A percentile compares a stretch with the other conserved stretches of the same genome.
Evolutionary conservation across 805 yeast species (phyloP).

Genomic region (Blastobotrys parvus): DNA sequence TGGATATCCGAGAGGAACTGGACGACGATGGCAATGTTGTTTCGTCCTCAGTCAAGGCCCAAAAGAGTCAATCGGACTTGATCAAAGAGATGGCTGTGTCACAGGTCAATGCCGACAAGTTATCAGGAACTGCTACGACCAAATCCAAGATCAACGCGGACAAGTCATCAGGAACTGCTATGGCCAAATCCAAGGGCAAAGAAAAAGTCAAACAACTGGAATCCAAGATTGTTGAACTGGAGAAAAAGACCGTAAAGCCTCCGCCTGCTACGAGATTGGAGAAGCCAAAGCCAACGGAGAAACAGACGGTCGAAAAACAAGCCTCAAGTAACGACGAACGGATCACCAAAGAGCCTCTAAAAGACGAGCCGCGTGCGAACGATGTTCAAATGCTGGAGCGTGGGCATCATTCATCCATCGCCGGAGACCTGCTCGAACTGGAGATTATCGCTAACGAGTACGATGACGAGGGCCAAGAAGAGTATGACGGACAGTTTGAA

Average conservation of each 20-base stretch:
- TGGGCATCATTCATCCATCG: conserved; percentile 1
- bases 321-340: not conserved
- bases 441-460: conserved; percentile 19
- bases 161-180: no score
- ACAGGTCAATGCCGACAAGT: not conserved
- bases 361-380: not conserved
- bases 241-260: not conserved
- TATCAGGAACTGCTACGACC: not conserved
- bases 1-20: conserved; percentile 77
- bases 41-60: conserved; percentile 36
- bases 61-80: conserved; percentile 21
- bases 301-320: not conserved
- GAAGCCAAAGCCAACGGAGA: not conserved
- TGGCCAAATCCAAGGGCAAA: not conserved
- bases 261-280: not conserved
- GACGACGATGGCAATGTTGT: conserved; percentile 78
- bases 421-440: conserved; percentile 24
- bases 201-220: not conserved
- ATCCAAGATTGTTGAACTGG: not conserved
- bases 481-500: conserved; percentile 39
- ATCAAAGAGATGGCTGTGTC: conserved; percentile 15
- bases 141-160: not conserved
- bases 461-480: conserved; percentile 17
- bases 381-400: not conserved
- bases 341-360: not conserved